phyloP scores from a whole-genome alignment of 2,329 filamentous ascomycete species.

The Amauroascus niger region DNA sequence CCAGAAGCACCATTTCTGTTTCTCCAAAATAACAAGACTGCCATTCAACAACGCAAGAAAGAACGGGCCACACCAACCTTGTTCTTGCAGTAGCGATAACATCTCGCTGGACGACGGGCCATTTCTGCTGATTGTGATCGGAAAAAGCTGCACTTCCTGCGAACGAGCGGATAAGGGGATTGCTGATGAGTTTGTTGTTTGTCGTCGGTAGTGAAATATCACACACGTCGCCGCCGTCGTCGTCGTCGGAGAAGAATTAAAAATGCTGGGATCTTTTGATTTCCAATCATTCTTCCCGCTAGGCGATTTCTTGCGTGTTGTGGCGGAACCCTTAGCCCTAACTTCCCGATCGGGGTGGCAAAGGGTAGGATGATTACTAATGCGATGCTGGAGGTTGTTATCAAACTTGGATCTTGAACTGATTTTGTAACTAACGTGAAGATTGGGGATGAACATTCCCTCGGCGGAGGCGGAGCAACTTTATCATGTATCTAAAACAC shows the following conservation, averaged over 20 bases:
- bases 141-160: constrained; percentile 39
- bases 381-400: neutral
- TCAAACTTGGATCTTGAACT: too few species aligned
- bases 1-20: too few species aligned
- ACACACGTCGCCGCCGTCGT: constrained; percentile 19
- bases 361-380: neutral
- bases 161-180: constrained; percentile 28
- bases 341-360: constrained; percentile 6
- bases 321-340: constrained; percentile 39
- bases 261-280: constrained; percentile 18
- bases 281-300: constrained; percentile 33
- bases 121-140: constrained; percentile 62
- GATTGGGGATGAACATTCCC: too few species aligned
- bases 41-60: too few species aligned
- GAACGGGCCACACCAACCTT: constrained; percentile 58
- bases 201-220: constrained; percentile 24
- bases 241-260: constrained; percentile 15
- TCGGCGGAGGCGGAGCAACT: too few species aligned
- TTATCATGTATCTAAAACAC: too few species aligned
- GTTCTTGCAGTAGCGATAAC: constrained; percentile 99
- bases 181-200: constrained; percentile 21
- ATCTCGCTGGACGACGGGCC: constrained; percentile 98
- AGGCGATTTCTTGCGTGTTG: constrained; percentile 19
- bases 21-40: too few species aligned
- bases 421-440: too few species aligned